phyloP scores from a whole-genome alignment of 345 rosid species.

The Populus ilicifolia region DNA sequence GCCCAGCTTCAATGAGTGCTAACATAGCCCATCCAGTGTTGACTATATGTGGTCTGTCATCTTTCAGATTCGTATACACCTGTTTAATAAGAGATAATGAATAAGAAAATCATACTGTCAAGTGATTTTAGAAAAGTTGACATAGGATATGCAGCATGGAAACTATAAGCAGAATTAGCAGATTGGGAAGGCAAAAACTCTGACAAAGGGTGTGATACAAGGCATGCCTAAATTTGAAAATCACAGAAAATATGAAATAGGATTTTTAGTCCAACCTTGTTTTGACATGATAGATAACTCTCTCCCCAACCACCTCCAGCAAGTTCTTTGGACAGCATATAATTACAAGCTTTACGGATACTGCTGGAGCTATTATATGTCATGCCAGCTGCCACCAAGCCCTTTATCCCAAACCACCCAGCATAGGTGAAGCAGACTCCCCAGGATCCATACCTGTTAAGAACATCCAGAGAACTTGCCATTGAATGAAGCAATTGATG shows the following conservation, averaged over 20 bases:
- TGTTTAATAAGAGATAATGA: constrained; percentile 11
- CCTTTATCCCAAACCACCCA: constrained; percentile 19
- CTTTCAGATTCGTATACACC: constrained; percentile 57
- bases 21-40: constrained; percentile 70
- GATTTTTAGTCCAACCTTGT: constrained; percentile 11
- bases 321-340: constrained; percentile 14
- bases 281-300: constrained; percentile 28
- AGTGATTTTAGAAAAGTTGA: neutral
- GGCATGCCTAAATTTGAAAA: neutral
- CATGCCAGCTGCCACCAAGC: constrained; percentile 23
- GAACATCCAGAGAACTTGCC: no score
- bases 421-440: constrained; percentile 28
- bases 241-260: neutral
- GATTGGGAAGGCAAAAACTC: neutral
- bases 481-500: neutral
- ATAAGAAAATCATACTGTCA: neutral
- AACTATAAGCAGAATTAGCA: no score
- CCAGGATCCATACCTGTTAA: constrained; percentile 26
- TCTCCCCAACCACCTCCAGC: constrained; percentile 30
- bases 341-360: constrained; percentile 17
- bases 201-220: neutral
- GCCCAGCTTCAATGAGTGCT: constrained; percentile 58
- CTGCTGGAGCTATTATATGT: neutral
- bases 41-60: constrained; percentile 50
- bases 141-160: neutral